Evolutionary conservation across 139 green algal genomes (phyloP).

Genomic region (Eudorina sp.): DNA sequence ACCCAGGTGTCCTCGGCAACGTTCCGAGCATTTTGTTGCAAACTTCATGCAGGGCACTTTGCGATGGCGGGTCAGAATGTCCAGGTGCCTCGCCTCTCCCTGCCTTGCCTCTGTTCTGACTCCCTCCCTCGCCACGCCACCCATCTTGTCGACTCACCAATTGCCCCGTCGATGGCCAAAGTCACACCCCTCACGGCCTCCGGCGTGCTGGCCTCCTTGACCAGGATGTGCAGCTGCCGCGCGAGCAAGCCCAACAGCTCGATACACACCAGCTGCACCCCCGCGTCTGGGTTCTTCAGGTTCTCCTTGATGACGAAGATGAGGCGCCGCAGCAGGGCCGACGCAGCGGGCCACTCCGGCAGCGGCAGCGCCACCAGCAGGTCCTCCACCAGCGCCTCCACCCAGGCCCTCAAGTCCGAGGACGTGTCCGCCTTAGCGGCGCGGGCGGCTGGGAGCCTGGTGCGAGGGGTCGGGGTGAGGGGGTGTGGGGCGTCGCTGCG

Average conservation of each 20-base stretch:
- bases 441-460: slow-evolving; percentile 64
- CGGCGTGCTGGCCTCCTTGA: background rate
- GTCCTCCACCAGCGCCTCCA: slow-evolving; percentile 72
- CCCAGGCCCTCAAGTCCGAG: slow-evolving; percentile 64
- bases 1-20: too few species aligned
- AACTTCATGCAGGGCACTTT: too few species aligned
- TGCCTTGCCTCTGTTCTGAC: too few species aligned
- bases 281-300: slow-evolving; percentile 60
- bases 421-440: slow-evolving; percentile 60
- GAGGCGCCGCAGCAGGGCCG: slow-evolving; percentile 76
- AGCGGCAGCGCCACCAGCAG: slow-evolving; percentile 68
- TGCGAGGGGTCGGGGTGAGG: background rate
- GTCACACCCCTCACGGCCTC: slow-evolving; percentile 9
- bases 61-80: too few species aligned
- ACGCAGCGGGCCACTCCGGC: slow-evolving; percentile 82
- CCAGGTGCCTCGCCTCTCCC: too few species aligned
- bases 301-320: slow-evolving; percentile 57
- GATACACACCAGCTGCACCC: slow-evolving; percentile 68
- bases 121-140: too few species aligned
- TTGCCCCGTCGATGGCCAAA: background rate
- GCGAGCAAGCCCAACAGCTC: slow-evolving; percentile 76
- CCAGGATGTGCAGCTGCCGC: slow-evolving; percentile 53
- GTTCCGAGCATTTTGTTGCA: too few species aligned
- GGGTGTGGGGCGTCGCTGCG: background rate
- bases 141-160: background rate